Evolutionary conservation across 371 early-diverging fungal species (phyloP).

Genomic region (Dichotomocladium elegans): DNA sequence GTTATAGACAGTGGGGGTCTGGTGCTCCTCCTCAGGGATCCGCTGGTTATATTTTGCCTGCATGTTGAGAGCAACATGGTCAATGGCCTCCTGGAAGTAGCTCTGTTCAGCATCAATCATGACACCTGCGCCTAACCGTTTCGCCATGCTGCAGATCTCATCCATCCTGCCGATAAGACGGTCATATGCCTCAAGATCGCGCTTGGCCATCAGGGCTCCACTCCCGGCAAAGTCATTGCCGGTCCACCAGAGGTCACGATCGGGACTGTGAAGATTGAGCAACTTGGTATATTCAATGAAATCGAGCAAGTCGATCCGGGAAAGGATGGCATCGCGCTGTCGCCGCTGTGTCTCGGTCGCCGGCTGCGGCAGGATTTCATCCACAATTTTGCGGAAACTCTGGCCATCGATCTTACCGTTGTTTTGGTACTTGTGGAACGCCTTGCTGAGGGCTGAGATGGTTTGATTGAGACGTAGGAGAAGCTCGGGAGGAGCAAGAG

Average conservation of each 20-base stretch:
- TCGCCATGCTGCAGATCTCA: conserved; percentile 61
- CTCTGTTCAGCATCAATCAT: conserved; percentile 95
- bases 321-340: conserved; percentile 17
- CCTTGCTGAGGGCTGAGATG: conserved; percentile 29
- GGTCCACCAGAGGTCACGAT: conserved; percentile 37
- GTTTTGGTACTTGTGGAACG: conserved; percentile 40
- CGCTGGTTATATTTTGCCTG: conserved; percentile 62
- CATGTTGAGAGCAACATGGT: conserved; percentile 72
- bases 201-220: conserved; percentile 25
- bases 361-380: conserved; percentile 22
- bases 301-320: conserved; percentile 14
- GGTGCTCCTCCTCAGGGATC: conserved; percentile 46
- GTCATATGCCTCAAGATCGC: conserved; percentile 74
- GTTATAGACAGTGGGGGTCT: conserved; percentile 75
- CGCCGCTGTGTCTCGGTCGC: conserved; percentile 12
- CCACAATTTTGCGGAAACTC: conserved; percentile 19
- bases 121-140: conserved; percentile 61
- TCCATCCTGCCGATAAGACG: conserved; percentile 63
- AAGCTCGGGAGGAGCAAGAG: conserved; percentile 72
- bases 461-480: conserved; percentile 69
- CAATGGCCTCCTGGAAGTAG: conserved; percentile 93
- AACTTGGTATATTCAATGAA: conserved; percentile 27
- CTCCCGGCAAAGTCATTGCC: neutral
- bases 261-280: conserved; percentile 29
- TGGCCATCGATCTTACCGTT: conserved; percentile 37